Conservation (phyloP, 257 asterid genomes). For the Primulina tabacum region DNA sequence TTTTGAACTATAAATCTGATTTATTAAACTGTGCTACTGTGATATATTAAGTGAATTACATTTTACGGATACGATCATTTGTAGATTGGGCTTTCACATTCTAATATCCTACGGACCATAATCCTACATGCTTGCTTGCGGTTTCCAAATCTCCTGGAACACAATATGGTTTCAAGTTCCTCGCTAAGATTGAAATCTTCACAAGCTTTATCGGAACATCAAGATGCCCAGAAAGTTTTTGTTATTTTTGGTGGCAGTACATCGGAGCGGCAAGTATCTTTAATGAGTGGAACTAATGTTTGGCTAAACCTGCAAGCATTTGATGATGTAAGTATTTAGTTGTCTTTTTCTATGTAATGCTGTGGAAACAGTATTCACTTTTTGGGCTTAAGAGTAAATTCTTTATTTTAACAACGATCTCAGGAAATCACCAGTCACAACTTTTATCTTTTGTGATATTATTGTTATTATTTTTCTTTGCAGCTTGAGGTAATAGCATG, state of each 20-base stretch:
- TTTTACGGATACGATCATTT: constrained; percentile 14
- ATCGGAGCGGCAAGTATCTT: constrained; percentile 90
- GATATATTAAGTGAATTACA: constrained; percentile 8
- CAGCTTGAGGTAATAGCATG: constrained; percentile 91
- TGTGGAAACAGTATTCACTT: constrained; percentile 6
- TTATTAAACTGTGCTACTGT: not conserved
- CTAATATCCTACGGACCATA: constrained; percentile 74
- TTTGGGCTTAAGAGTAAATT: constrained; percentile 10
- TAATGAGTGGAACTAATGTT: constrained; percentile 94
- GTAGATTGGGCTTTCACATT: constrained; percentile 92
- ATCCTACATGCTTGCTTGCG: constrained; percentile 82
- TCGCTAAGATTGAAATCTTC: constrained; percentile 37
- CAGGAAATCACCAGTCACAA: constrained; percentile 3
- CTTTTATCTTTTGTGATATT: constrained; percentile 11
- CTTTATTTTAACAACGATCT: constrained; percentile 2
- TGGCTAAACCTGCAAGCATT: constrained; percentile 82
- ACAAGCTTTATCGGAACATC: constrained; percentile 26
- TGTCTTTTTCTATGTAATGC: not conserved
- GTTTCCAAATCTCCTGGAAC: constrained; percentile 51
- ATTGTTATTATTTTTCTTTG: constrained; percentile 22
- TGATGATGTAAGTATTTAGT: constrained; percentile 63
- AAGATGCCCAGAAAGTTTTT: constrained; percentile 47
- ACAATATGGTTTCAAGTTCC: constrained; percentile 45
- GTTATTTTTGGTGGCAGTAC: constrained; percentile 86
- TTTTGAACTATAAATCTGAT: not conserved